Evolutionary conservation across 306 rosid species (phyloP).

Genomic region (Vicia sativa): DNA sequence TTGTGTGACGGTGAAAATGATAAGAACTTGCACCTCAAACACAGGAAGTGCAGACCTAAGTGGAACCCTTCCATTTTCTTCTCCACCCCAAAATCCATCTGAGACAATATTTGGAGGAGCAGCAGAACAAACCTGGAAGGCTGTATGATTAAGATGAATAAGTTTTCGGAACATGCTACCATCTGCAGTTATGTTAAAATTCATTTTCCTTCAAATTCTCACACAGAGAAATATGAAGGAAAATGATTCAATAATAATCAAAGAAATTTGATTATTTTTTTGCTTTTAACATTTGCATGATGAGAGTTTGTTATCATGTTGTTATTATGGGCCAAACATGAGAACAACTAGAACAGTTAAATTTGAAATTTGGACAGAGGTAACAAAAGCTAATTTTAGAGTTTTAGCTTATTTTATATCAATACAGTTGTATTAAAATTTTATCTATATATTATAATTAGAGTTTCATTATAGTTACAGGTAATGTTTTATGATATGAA

Average conservation of each 20-base stretch:
- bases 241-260: conserved; percentile 8
- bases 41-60: conserved; percentile 33
- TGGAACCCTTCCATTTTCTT: conserved; percentile 5
- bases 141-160: accelerated
- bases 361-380: background rate
- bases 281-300: background rate
- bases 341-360: background rate
- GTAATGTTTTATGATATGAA: background rate
- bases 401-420: background rate
- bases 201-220: conserved; percentile 12
- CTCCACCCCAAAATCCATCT: conserved; percentile 48
- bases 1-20: conserved; percentile 45
- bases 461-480: conserved; percentile 22
- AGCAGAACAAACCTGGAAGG: conserved; percentile 7
- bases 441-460: conserved; percentile 7
- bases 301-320: background rate
- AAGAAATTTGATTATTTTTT: background rate
- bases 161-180: background rate
- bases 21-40: conserved; percentile 50
- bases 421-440: background rate
- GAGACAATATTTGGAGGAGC: conserved; percentile 41
- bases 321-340: conserved; percentile 1
- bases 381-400: background rate
- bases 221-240: background rate
- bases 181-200: background rate